These are phyloP conservation scores for Beauveria bassiana DNA, from an alignment of 2,329 filamentous ascomycete species.

Conservation along the genomic window DNA sequence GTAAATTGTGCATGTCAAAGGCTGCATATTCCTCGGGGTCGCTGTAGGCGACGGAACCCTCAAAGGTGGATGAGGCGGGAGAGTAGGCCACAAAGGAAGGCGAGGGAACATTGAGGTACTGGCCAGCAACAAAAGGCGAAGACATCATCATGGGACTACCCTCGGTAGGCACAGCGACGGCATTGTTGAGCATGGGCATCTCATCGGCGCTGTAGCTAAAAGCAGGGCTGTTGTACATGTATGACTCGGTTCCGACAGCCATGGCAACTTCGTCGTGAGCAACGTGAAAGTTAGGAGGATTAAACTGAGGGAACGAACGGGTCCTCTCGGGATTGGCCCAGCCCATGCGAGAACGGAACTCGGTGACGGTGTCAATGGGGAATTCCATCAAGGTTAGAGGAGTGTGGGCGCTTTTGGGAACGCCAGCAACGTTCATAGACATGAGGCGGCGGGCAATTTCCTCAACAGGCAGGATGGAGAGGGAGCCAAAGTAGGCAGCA, in stretches of 20 bases:
- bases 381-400: constrained; percentile 64
- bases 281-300: constrained; percentile 44
- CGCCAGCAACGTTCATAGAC: constrained; percentile 55
- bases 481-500: constrained; percentile 75
- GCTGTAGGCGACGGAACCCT: constrained; percentile 56
- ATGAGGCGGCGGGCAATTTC: constrained; percentile 73
- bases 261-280: constrained; percentile 37
- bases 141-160: constrained; percentile 49
- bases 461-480: constrained; percentile 75
- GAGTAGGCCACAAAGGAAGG: constrained; percentile 53
- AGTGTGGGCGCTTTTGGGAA: constrained; percentile 49
- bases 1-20: constrained; percentile 37
- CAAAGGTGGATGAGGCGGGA: constrained; percentile 55
- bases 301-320: constrained; percentile 53
- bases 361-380: constrained; percentile 59
- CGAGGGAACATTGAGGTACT: constrained; percentile 57
- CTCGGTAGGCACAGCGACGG: constrained; percentile 39
- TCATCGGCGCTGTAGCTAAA: constrained; percentile 60
- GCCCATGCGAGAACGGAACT: constrained; percentile 63
- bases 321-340: constrained; percentile 55
- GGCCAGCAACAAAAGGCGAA: constrained; percentile 45
- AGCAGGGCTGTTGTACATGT: constrained; percentile 47
- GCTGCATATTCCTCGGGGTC: constrained; percentile 50
- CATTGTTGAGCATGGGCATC: constrained; percentile 46
- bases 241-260: constrained; percentile 33